phyloP scores from a whole-genome alignment of 106 monocot species.

The Allium cepa region DNA sequence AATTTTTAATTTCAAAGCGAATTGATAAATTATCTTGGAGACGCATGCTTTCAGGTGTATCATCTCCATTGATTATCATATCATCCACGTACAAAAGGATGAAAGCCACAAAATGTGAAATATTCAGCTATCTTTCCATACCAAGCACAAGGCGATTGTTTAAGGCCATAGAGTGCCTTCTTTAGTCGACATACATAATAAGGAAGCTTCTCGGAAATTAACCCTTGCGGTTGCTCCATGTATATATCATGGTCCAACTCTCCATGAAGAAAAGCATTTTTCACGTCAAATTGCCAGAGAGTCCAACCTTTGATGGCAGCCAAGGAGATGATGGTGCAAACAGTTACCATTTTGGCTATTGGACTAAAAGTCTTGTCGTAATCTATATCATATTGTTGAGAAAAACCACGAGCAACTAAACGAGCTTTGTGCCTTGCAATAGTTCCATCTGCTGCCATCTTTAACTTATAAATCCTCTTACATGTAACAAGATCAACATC shows the following conservation, averaged over 20 bases:
- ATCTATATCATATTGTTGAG: no score
- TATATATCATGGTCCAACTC: background rate
- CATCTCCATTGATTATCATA: background rate
- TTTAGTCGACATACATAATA: conserved; percentile 2
- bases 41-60: background rate
- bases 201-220: background rate
- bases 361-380: conserved; percentile 1
- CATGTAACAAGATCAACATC: no score
- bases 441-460: no score
- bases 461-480: no score
- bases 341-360: conserved; percentile 13
- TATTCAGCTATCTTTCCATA: conserved; percentile 4
- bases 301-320: no score
- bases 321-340: conserved; percentile 8
- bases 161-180: conserved; percentile 3
- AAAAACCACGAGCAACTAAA: no score
- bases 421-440: no score
- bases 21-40: background rate
- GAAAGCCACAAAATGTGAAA: no score
- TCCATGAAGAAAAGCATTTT: conserved; percentile 1
- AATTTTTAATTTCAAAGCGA: conserved; percentile 8
- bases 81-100: background rate
- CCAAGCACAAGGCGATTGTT: conserved; percentile 9
- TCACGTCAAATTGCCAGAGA: no score
- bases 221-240: conserved; percentile 12